Percentiles rank a stretch among this genome's conserved stretches.
Conservation (phyloP, 441 rosid species). For the Pelargonium cotyledonis region DNA sequence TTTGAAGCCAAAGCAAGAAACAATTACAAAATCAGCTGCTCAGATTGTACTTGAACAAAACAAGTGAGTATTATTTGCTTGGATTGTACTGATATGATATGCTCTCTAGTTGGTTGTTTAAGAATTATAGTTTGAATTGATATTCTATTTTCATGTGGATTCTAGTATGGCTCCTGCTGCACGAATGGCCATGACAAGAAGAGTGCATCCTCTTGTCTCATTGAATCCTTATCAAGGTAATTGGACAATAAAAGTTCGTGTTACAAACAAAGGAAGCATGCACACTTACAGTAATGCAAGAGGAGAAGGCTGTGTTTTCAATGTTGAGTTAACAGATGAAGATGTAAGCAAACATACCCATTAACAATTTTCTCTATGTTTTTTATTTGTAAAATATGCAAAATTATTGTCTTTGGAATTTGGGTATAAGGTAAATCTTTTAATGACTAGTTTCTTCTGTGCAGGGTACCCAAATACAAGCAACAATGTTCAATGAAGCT, state of each 20-base stretch:
- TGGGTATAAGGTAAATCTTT: neutral
- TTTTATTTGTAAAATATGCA: neutral
- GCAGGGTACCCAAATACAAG: constrained; percentile 92
- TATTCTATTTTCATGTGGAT: neutral
- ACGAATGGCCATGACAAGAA: constrained; percentile 78
- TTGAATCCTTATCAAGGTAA: constrained; percentile 96
- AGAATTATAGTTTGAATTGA: neutral
- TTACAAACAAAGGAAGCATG: constrained; percentile 81
- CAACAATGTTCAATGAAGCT: constrained; percentile 94
- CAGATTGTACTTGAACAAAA: constrained; percentile 73
- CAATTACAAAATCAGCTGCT: constrained; percentile 67
- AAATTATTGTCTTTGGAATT: too few relatives aligned
- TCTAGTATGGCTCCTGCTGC: constrained; percentile 77
- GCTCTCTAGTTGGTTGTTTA: neutral
- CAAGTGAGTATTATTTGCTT: constrained; percentile 41
- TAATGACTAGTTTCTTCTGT: constrained; percentile 4
- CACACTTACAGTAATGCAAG: constrained; percentile 71
- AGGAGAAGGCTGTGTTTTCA: constrained; percentile 97
- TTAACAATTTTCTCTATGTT: neutral
- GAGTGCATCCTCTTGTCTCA: constrained; percentile 89
- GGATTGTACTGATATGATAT: neutral
- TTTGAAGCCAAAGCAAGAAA: constrained; percentile 64
- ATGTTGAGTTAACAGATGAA: constrained; percentile 88
- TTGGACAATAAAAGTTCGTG: constrained; percentile 88
- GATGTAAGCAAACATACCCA: constrained; percentile 46